Evolutionary conservation across 345 rosid genomes (phyloP).

Genomic region (Linum usitatissimum): DNA sequence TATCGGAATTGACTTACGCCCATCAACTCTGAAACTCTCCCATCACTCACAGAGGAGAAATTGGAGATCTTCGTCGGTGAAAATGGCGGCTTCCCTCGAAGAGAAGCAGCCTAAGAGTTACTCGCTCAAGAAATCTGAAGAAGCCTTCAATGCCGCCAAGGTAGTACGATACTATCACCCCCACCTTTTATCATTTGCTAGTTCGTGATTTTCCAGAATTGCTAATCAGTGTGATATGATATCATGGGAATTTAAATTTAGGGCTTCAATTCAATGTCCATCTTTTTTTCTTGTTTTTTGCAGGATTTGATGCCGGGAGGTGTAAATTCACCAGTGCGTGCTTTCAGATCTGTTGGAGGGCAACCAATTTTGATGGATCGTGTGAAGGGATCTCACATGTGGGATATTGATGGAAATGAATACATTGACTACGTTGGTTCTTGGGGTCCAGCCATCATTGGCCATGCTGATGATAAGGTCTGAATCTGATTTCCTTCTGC

Average conservation of each 20-base stretch:
- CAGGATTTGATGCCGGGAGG: conserved; percentile 97
- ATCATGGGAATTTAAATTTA: no score
- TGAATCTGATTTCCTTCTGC: conserved; percentile 5
- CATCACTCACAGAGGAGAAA: background rate
- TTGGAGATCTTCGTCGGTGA: background rate
- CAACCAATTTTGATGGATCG: conserved; percentile 81
- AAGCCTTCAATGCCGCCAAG: conserved; percentile 78
- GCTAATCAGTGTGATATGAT: no score
- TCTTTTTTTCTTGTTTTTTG: conserved; percentile 4
- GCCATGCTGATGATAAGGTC: conserved; percentile 94
- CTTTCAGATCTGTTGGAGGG: conserved; percentile 95
- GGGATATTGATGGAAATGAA: conserved; percentile 96
- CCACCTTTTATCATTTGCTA: no score
- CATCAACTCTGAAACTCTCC: background rate
- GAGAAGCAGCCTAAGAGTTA: conserved; percentile 17
- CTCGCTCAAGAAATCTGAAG: conserved; percentile 64
- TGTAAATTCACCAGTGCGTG: conserved; percentile 92
- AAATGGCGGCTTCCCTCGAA: conserved; percentile 33
- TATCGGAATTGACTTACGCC: background rate
- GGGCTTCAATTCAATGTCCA: no score
- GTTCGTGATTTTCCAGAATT: no score
- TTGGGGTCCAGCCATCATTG: conserved; percentile 97
- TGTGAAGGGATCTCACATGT: conserved; percentile 82
- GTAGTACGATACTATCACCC: conserved; percentile 12
- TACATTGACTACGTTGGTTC: conserved; percentile 94